Evolutionary conservation across 768 basidiomycete species (phyloP).

Genomic region (Pisolithus marmoratus): DNA sequence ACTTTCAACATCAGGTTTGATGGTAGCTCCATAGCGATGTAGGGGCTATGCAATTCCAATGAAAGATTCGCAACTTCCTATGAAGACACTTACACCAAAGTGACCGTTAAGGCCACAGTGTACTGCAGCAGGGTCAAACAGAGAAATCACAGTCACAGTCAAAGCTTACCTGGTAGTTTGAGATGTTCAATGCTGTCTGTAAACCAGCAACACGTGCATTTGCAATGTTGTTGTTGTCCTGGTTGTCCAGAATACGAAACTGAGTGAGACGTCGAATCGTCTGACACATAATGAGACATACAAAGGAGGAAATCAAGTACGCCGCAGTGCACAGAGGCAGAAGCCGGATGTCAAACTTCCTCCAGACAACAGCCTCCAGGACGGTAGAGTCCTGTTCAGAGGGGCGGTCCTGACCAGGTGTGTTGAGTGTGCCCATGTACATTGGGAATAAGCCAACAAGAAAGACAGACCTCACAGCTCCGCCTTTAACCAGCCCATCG

Average conservation of each 20-base stretch:
- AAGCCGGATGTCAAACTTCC: constrained; percentile 44
- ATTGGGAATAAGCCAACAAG: background rate
- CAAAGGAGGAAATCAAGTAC: constrained; percentile 49
- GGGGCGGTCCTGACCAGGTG: constrained; percentile 5
- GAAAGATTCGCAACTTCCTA: too few species aligned
- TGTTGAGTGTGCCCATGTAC: constrained; percentile 5
- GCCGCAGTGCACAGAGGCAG: constrained; percentile 45
- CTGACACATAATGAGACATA: constrained; percentile 20
- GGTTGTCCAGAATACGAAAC: background rate
- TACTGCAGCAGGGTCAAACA: constrained; percentile 19
- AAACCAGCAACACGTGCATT: constrained; percentile 62
- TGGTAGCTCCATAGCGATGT: too few species aligned
- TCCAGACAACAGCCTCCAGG: constrained; percentile 40
- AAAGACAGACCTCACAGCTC: background rate
- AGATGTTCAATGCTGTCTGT: constrained; percentile 40
- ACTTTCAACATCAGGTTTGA: constrained; percentile 11
- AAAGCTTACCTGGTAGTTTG: constrained; percentile 21
- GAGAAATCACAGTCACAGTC: background rate
- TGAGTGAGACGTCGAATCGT: background rate
- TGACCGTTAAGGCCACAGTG: too few species aligned
- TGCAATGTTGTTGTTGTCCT: constrained; percentile 43
- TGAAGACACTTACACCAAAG: too few species aligned
- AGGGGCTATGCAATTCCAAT: too few species aligned
- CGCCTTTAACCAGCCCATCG: background rate
- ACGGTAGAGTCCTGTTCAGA: constrained; percentile 7